Conservation (phyloP, 2,329 filamentous ascomycete species). For the Calonectria montana region DNA sequence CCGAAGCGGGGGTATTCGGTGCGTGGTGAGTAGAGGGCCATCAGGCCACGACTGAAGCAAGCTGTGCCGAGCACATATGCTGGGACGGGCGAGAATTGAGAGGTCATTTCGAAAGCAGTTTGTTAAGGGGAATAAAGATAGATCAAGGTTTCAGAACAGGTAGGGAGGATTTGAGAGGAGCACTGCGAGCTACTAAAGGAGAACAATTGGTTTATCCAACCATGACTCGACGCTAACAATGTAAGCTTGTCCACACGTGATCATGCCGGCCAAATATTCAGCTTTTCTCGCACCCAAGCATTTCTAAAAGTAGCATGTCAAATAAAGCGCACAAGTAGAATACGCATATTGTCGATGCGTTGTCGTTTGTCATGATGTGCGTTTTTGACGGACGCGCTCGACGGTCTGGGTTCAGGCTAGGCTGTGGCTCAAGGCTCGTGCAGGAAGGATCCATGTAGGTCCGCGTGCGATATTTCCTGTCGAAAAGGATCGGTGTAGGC, state of each 20-base stretch:
- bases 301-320: neutral
- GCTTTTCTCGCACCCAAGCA: too few species aligned
- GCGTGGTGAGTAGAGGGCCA: constrained; percentile 37
- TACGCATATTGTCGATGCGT: too few species aligned
- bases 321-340: neutral
- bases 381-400: too few species aligned
- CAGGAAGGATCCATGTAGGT: too few species aligned
- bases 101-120: constrained; percentile 25
- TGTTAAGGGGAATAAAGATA: too few species aligned
- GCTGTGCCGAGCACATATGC: constrained; percentile 38
- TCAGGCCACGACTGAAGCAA: constrained; percentile 39
- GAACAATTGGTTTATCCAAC: too few species aligned
- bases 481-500: neutral
- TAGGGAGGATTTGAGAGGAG: too few species aligned
- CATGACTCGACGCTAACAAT: neutral
- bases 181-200: too few species aligned
- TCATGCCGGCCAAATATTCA: neutral
- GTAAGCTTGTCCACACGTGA: neutral
- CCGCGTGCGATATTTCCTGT: neutral
- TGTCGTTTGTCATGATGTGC: too few species aligned
- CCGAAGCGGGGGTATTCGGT: constrained; percentile 41
- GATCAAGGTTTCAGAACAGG: too few species aligned
- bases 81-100: constrained; percentile 36
- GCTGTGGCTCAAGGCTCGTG: too few species aligned
- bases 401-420: too few species aligned